Conservation (phyloP, 768 basidiomycete genomes). For the Tulasnella calospora region DNA sequence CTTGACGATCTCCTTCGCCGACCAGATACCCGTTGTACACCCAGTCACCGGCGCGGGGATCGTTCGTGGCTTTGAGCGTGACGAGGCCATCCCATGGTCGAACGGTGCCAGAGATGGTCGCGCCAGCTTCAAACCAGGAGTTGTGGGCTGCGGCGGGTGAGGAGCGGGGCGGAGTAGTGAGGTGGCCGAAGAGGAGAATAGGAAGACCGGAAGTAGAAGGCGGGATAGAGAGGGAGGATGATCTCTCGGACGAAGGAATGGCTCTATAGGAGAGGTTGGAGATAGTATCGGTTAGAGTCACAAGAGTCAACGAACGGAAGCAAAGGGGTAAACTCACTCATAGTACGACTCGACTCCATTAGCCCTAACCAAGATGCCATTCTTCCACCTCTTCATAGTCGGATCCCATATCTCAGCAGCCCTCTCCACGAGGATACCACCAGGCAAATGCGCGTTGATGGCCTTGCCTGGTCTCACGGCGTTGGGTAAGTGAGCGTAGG, state of each 20-base stretch:
- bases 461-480: not conserved
- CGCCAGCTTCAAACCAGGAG: not conserved
- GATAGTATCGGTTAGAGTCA: not conserved
- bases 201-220: not conserved
- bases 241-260: not conserved
- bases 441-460: constrained; percentile 6
- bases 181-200: not conserved
- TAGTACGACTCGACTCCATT: not conserved
- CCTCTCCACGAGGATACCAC: not conserved
- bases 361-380: not conserved
- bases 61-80: not conserved
- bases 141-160: not conserved
- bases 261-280: not conserved
- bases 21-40: constrained; percentile 18
- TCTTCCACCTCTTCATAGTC: not conserved
- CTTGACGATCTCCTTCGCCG: constrained; percentile 2
- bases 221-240: not conserved
- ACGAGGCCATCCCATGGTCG: constrained; percentile 23
- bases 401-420: not conserved
- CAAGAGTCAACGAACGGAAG: not conserved
- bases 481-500: not conserved
- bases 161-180: not conserved
- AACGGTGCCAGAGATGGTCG: constrained; percentile 11
- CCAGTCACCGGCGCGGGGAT: not conserved
- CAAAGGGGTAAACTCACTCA: not conserved